Conservation (phyloP, 169 alveolate genomes). For the Cyclospora cayetanensis region DNA sequence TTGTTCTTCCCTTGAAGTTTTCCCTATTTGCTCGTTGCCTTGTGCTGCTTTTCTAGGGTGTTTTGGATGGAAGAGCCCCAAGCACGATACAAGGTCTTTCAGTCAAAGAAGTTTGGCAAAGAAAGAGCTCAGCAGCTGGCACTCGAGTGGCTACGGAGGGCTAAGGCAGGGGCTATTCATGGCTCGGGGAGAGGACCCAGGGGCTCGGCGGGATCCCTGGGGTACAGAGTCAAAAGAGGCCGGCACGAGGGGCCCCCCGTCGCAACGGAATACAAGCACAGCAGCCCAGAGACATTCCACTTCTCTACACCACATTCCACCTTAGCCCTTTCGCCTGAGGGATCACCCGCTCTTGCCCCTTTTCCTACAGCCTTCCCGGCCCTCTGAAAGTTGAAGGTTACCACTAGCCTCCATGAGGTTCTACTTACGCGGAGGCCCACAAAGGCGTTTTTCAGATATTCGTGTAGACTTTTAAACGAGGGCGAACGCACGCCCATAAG, state of each 20-base stretch:
- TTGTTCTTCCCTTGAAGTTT: no score
- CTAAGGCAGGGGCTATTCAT: conserved; percentile 65
- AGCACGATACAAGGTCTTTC: conserved; percentile 70
- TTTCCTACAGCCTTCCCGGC: conserved; percentile 48
- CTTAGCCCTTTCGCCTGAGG: conserved; percentile 45
- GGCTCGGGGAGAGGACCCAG: conserved; percentile 65
- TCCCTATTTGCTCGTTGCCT: background rate
- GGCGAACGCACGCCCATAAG: no score
- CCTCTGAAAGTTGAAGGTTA: background rate
- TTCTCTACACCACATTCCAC: conserved; percentile 54
- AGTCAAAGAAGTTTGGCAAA: conserved; percentile 71
- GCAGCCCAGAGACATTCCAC: conserved; percentile 55
- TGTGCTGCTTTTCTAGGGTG: conserved; percentile 14
- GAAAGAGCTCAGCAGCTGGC: conserved; percentile 74
- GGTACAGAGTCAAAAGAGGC: conserved; percentile 46
- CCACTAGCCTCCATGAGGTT: no score
- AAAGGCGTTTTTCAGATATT: no score
- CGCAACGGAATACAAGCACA: conserved; percentile 61
- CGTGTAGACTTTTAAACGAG: no score
- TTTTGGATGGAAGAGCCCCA: conserved; percentile 71
- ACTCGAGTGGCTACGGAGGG: conserved; percentile 71
- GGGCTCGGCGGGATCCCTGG: conserved; percentile 43
- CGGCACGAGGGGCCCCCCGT: conserved; percentile 42
- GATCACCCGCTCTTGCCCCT: conserved; percentile 50
- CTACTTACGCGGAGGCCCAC: no score